phyloP scores from a whole-genome alignment of 495 filamentous ascomycete species.

The Lophium mytilinum region DNA sequence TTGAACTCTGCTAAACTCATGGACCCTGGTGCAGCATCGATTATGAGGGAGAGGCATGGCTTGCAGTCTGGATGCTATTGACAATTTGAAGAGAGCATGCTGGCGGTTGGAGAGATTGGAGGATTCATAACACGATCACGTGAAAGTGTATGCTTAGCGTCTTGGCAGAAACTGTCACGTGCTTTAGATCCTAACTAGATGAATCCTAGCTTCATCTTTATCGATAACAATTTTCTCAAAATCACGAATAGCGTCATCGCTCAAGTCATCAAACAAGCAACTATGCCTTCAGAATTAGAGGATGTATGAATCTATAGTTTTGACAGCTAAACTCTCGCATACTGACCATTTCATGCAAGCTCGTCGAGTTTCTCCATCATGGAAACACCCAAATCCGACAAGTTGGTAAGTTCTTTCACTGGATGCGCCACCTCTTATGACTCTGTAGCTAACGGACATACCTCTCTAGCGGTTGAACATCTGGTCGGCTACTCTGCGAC shows the following conservation, averaged over 20 bases:
- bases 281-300: constrained; percentile 76
- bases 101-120: too few species aligned
- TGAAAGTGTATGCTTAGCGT: too few species aligned
- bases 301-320: constrained; percentile 47
- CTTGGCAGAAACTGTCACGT: too few species aligned
- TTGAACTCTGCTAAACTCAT: too few species aligned
- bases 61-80: too few species aligned
- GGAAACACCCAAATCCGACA: constrained; percentile 78
- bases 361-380: constrained; percentile 87
- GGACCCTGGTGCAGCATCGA: too few species aligned
- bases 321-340: not conserved
- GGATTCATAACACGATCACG: too few species aligned
- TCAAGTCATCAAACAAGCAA: not conserved
- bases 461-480: constrained; percentile 62
- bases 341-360: constrained; percentile 38
- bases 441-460: not conserved
- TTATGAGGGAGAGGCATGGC: too few species aligned
- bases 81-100: too few species aligned
- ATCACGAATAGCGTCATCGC: constrained; percentile 7
- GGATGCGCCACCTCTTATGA: not conserved
- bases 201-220: not conserved
- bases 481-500: constrained; percentile 74
- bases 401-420: constrained; percentile 44
- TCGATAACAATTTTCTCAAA: constrained; percentile 13
- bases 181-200: too few species aligned